Percentiles rank a stretch among this genome's conserved stretches.
Evolutionary conservation across 371 early-diverging fungal species (phyloP).

Genomic region (Thermomucor indicae-seudaticae): DNA sequence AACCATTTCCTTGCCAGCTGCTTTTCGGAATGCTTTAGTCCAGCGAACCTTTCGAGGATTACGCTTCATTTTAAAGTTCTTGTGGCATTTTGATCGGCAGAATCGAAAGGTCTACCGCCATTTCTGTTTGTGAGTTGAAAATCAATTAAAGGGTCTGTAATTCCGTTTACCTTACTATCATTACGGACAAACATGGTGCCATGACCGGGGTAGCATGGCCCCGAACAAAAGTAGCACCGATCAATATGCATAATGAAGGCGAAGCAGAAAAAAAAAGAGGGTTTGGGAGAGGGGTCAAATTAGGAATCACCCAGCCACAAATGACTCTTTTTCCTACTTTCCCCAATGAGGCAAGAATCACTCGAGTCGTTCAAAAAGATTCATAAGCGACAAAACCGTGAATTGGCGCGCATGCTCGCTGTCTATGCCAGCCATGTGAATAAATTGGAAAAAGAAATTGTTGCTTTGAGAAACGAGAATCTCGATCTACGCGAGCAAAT

Average conservation of each 20-base stretch:
- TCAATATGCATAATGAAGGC: constrained; percentile 99
- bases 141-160: not conserved
- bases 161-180: constrained; percentile 81
- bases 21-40: constrained; percentile 99
- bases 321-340: too few species aligned
- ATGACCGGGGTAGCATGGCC: constrained; percentile 98
- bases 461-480: not conserved
- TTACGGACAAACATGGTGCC: constrained; percentile 98
- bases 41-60: constrained; percentile 99
- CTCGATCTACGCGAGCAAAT: constrained; percentile 1
- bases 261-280: too few species aligned
- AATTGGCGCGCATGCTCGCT: not conserved
- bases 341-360: too few species aligned
- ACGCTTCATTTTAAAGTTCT: constrained; percentile 99
- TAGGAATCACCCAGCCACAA: too few species aligned
- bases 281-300: too few species aligned
- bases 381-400: constrained; percentile 7
- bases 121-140: not conserved
- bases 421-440: not conserved
- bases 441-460: constrained; percentile 2
- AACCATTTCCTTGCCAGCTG: constrained; percentile 98
- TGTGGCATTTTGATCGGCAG: constrained; percentile 99
- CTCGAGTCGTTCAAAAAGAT: constrained; percentile 1
- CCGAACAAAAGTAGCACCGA: constrained; percentile 99
- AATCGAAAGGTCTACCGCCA: constrained; percentile 84